Base-by-base conservation (phyloP, 768 basidiomycete genomes). In the Lactifluus hygrophoroides region DNA sequence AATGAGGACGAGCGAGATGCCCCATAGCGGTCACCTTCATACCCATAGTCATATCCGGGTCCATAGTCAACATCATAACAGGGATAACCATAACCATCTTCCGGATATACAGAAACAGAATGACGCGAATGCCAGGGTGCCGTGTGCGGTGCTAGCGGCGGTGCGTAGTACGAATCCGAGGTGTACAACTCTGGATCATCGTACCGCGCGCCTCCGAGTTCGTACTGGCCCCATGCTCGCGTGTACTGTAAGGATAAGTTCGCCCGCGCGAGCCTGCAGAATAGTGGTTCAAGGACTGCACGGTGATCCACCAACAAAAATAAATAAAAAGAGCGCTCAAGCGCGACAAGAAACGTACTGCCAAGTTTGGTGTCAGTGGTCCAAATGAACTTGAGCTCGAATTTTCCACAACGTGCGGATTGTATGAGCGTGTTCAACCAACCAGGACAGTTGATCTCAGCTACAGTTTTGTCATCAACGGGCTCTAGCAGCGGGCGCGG, bases 401-500 rank as follows among this genome's bases (percentile, higher is more conserved):
- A 51, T 45, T 70, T 76, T 13, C 75, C 75, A 1, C 85, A 82
- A 60, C 78, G 74, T 1, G 83, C 77, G 17, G 71, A 70, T 60
- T 83, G 80, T 14, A 83, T 64, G 14, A 75, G 68, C 7, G 66
- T 71, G 58, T 83, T 82, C 37, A 88, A 60, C 75, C 78, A 82
- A 0, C 71, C 75, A 1, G 80, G 73, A 0, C 79, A 78, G 51
- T 84, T 82, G 55, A 85, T 76, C 56, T 83, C 79, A 0, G 69
- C 59, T 7, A 77, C 78, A 3, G 74, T 67, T 61, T 75, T 75
- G 14, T 74, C 72, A 1, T 73, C 75, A 9, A 84, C 73, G 11
- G 72, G 65, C 58, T 84, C 82, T 0, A 82, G 80, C 51, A 86
- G 78, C 1, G 85, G 86, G 45, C 76, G 75, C 1, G 86, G 85